Base-by-base conservation (phyloP, 805 yeast species). In the Wickerhamomyces subpelliculosus region DNA sequence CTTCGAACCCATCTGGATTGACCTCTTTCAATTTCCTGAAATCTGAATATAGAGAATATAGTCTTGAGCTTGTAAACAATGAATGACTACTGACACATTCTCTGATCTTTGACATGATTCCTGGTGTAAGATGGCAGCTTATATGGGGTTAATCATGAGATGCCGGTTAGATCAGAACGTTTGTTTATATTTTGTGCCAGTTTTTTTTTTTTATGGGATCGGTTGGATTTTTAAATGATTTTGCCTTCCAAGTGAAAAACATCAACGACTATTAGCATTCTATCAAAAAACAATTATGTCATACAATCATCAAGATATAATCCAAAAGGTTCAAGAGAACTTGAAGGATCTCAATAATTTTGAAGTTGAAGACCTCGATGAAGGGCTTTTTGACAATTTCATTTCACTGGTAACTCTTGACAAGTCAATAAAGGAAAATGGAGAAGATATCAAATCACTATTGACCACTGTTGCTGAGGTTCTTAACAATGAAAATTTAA, bases 1-100 rank as follows among this genome's bases (percentile, higher is more conserved):
- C 70, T 27, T 51, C 56, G 32, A 57, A 66, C 1, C 71, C 71
- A n/a, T 66, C 70, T 10, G 59, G 58, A 41, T 66, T 66, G 17
- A 58, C 45, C 16, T 64, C 64, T 30, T 57, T 49, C 26, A 64
- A 46, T 27, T 52, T 53, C 32, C 62, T 51, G 42, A 64, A 64
- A 42, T 64, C 70, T 4, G 62, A 61, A 42, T 65, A 66, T 1
- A 66, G 51, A 5, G 71, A 66, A 30, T 46, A 52, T 14, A 65
- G 40, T 23, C 71, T 52, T 6, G 69, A 62, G 55, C 43, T 54
- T 18, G 62, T 53, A 43, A 54, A 54, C 11, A 53, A 46, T 6
- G 47, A 35, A 38, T 54, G 55, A 10, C n/a, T 19, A 7, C 30
- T 17, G 0, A 51, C 52, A 4, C 44, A 28, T 7, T 51, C 48